phyloP scores from a whole-genome alignment of 2,329 filamentous ascomycete genomes.

The Chlorencoelia australis region DNA sequence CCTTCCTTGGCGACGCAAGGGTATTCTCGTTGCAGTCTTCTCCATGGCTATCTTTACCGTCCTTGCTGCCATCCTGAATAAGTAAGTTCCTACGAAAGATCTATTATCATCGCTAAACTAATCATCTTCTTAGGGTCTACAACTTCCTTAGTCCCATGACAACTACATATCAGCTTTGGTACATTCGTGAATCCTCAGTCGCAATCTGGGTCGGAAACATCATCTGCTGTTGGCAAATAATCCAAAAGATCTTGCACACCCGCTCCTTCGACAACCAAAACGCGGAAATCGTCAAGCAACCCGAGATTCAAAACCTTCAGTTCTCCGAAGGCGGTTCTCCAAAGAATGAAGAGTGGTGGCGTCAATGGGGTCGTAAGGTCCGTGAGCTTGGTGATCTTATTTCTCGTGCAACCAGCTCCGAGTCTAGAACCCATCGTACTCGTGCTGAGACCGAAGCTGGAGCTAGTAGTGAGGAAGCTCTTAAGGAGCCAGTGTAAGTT shows the following conservation, averaged over 20 bases:
- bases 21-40: conserved; percentile 35
- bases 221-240: conserved; percentile 36
- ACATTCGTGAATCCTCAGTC: conserved; percentile 40
- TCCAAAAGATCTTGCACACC: conserved; percentile 17
- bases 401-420: not conserved
- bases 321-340: conserved; percentile 3
- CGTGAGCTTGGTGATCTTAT: not conserved
- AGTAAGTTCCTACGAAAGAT: conserved; percentile 29
- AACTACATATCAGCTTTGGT: conserved; percentile 33
- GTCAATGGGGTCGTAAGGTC: not conserved
- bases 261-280: conserved; percentile 13
- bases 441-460: not conserved
- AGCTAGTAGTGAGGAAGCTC: too few species aligned
- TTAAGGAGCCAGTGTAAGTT: too few species aligned
- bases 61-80: conserved; percentile 39
- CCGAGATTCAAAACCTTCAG: conserved; percentile 5
- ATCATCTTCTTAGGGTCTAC: conserved; percentile 11
- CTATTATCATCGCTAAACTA: not conserved
- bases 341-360: conserved; percentile 4
- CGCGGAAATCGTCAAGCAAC: conserved; percentile 3
- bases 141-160: conserved; percentile 24
- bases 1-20: conserved; percentile 32
- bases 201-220: conserved; percentile 42
- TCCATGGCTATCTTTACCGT: conserved; percentile 43
- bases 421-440: not conserved